Conservation (phyloP, 1,139 yeast genomes). For the Saccharomyces hybrid region DNA sequence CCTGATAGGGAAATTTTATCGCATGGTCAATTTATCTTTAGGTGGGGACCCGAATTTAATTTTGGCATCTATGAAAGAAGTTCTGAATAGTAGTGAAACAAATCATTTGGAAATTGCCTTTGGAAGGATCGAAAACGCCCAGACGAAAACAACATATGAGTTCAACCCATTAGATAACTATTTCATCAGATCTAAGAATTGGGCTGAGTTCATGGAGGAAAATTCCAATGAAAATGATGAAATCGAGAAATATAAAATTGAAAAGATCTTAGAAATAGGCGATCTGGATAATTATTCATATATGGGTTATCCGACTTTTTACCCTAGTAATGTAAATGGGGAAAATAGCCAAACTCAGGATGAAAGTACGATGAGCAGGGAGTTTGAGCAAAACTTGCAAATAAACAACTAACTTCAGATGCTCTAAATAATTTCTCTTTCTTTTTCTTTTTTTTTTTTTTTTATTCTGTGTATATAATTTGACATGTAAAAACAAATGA, state of each 20-base stretch:
- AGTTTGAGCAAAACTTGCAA: neutral
- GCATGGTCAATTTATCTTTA: constrained; percentile 24
- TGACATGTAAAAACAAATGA: neutral
- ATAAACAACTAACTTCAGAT: neutral
- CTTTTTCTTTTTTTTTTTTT: constrained; percentile 2
- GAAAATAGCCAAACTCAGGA: neutral
- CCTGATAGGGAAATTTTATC: constrained; percentile 22
- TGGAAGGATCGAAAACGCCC: neutral
- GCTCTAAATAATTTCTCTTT: neutral
- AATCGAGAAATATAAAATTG: neutral
- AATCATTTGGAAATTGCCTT: constrained; percentile 18
- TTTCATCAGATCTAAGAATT: constrained; percentile 11
- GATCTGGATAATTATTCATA: neutral
- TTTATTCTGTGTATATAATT: neutral
- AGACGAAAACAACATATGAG: constrained; percentile 1
- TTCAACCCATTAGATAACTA: constrained; percentile 7
- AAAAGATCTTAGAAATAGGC: neutral
- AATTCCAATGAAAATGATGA: constrained; percentile 10
- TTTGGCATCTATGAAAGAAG: constrained; percentile 24
- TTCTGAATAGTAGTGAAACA: constrained; percentile 18
- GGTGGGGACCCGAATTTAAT: constrained; percentile 25
- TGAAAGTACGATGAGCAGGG: neutral
- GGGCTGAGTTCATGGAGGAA: constrained; percentile 9
- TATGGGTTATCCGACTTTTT: neutral
- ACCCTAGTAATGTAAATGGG: neutral